Conservation (phyloP, 805 yeast genomes). For the Candida ponderosae region DNA sequence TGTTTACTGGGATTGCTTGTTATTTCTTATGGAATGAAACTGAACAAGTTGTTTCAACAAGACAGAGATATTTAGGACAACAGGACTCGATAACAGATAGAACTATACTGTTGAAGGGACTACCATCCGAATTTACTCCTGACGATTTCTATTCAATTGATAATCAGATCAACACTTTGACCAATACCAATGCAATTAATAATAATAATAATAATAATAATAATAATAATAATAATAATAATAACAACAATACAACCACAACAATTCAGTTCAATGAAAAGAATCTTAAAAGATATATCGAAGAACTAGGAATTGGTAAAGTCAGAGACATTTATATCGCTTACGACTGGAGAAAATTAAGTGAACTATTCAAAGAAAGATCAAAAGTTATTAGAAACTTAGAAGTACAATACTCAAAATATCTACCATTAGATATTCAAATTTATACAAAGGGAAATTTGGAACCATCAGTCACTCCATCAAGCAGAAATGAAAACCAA, state of each 20-base stretch:
- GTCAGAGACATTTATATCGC: slow-evolving; percentile 75
- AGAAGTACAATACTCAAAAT: slow-evolving; percentile 41
- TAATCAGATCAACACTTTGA: no score
- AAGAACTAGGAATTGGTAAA: slow-evolving; percentile 70
- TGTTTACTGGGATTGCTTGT: slow-evolving; percentile 66
- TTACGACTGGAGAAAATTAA: slow-evolving; percentile 74
- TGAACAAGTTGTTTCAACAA: slow-evolving; percentile 58
- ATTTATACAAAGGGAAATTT: slow-evolving; percentile 18
- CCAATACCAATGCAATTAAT: no score
- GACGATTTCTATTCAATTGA: slow-evolving; percentile 11
- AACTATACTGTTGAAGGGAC: slow-evolving; percentile 80
- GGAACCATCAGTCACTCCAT: slow-evolving; percentile 19
- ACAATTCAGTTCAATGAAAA: slow-evolving; percentile 37
- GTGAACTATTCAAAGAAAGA: slow-evolving; percentile 54
- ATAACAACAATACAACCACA: no score
- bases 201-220: no score
- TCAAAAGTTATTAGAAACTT: slow-evolving; percentile 41
- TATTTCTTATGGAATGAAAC: slow-evolving; percentile 66
- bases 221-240: no score
- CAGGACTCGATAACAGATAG: slow-evolving; percentile 89
- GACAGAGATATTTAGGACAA: slow-evolving; percentile 77
- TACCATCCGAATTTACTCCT: slow-evolving; percentile 67
- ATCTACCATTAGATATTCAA: slow-evolving; percentile 12
- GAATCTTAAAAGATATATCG: slow-evolving; percentile 65
- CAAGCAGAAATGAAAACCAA: background rate